Evolutionary conservation across 192 early-diverging fungal species (phyloP), one percentile per base, ranked within the genome.

Genomic region (Anaeromyces robustus): DNA sequence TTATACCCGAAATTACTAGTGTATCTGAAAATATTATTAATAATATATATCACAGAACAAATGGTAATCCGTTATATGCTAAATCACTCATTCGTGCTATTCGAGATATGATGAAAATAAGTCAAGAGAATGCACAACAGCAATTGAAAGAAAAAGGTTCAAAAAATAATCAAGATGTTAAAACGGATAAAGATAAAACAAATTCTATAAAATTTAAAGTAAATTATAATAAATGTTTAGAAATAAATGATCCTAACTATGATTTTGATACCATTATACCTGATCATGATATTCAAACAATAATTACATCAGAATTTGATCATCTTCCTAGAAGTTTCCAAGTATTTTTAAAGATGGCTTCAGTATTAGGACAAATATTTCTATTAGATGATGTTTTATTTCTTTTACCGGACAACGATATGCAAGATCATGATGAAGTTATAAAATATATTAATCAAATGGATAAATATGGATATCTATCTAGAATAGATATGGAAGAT

Each of bases 401-500:
- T 78, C 88, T 81, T 28, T 17, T 82, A 29, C 43, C 68, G 19
- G 79, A 80, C 18, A 68, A 29, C 18, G 29, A 30, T 18, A 52
- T 52, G 43, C 43, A 80, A 41, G 17, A 80, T 68, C 31, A 80
- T 68, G 18, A 29, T 30, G 31, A 80, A 18, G 1, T 88, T 34
- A 30, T 81, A 22, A 52, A 52, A 13, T 80, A 79, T 28, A 80
- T 88, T 31, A 30, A 85, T 18, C 39, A 41, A 31, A 77, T 82
- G 30, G 88, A 89, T 81, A 89, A 88, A 78, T 89, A 89, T 78
- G 84, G 86, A n/a, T 89, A 85, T 78, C 81, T 89, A 7, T 77
- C 79, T 29, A 28, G 78, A 37, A 29, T 83, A 18, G 87, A 87
- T 17, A 77, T 78, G 29, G 82, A 85, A 12, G 29, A 87, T 9